Evolutionary conservation across 1,139 yeast species (phyloP).

Genomic region (Meyerozyma smithsonii): DNA sequence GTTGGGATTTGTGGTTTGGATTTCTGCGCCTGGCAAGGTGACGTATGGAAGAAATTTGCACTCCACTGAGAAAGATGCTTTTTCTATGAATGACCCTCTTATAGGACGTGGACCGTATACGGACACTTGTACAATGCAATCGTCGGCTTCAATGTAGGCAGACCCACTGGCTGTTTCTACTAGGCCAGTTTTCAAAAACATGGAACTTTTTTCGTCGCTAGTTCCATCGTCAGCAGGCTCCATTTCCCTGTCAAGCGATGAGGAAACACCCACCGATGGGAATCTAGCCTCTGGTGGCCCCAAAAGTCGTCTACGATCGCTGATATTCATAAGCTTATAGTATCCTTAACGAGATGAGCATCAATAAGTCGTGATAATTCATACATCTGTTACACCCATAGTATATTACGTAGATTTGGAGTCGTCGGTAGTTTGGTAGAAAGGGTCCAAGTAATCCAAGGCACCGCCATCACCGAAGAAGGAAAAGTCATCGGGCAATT

Average conservation of each 20-base stretch:
- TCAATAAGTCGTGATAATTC: background rate
- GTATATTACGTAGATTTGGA: background rate
- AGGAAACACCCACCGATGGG: conserved; percentile 26
- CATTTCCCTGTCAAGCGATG: conserved; percentile 3
- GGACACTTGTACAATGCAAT: conserved; percentile 59
- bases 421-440: conserved; percentile 10
- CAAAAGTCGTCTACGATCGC: conserved; percentile 66
- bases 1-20: conserved; percentile 17
- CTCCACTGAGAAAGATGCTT: conserved; percentile 66
- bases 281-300: conserved; percentile 62
- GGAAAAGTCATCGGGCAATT: background rate
- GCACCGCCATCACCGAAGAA: conserved; percentile 3
- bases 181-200: conserved; percentile 11
- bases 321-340: conserved; percentile 10
- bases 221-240: background rate
- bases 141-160: conserved; percentile 66
- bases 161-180: conserved; percentile 81
- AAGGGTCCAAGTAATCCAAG: conserved; percentile 22
- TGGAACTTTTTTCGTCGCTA: background rate
- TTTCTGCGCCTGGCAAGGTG: conserved; percentile 26
- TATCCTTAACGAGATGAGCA: background rate
- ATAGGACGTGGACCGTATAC: conserved; percentile 91
- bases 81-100: conserved; percentile 65
- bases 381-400: background rate
- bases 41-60: conserved; percentile 55